These are phyloP conservation scores for Leccinum disarticulatum DNA, from an alignment of 768 basidiomycete species.

Conservation along the genomic window DNA sequence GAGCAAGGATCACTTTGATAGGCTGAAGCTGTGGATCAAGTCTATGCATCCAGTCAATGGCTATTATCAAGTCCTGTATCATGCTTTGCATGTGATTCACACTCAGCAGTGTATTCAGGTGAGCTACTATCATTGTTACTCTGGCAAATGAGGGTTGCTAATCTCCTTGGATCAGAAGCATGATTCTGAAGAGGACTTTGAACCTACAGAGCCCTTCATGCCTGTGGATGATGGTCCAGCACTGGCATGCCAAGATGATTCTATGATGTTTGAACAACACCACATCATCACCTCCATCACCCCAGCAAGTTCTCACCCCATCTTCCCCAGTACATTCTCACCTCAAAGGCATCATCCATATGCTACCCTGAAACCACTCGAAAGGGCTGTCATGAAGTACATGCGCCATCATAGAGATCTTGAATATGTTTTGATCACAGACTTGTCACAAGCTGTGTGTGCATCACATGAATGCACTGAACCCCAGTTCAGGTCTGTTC, in stretches of 20 bases:
- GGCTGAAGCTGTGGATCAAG: constrained; percentile 11
- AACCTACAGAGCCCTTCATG: not conserved
- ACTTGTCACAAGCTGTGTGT: constrained; percentile 16
- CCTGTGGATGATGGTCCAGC: not conserved
- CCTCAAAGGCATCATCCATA: constrained; percentile 23
- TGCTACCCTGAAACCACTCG: constrained; percentile 17
- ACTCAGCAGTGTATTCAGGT: constrained; percentile 14
- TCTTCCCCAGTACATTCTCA: constrained; percentile 18
- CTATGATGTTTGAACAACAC: not conserved
- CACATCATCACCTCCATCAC: not conserved
- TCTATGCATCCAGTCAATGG: constrained; percentile 13
- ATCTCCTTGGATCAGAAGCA: constrained; percentile 7
- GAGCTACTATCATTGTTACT: not conserved
- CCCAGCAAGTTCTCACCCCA: not conserved
- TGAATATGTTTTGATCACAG: constrained; percentile 6
- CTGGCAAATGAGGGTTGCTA: not conserved
- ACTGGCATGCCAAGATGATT: not conserved
- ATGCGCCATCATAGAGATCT: constrained; percentile 5
- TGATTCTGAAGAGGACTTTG: not conserved
- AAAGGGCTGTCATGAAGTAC: constrained; percentile 20
- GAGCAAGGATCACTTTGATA: not conserved
- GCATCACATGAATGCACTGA: constrained; percentile 15
- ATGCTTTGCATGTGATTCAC: constrained; percentile 25
- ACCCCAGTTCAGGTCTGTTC: constrained; percentile 23
- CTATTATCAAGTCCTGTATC: constrained; percentile 30